A percentile compares a stretch with the other conserved stretches of the same genome.
Evolutionary conservation across 108 stramenopile genomes (phyloP).

Genomic region (Cyclotella kingstonii): DNA sequence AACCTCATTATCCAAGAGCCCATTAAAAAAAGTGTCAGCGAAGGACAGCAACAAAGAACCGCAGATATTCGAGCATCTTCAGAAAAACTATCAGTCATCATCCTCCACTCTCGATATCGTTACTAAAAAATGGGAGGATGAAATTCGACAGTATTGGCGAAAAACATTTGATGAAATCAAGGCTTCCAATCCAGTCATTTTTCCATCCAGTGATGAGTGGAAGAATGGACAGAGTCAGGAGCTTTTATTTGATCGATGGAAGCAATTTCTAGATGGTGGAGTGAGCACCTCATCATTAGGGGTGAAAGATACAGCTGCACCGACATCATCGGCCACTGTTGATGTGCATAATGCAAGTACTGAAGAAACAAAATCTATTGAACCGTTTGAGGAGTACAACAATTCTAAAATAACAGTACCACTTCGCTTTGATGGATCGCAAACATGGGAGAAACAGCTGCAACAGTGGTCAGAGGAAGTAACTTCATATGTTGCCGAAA

Average conservation of each 20-base stretch:
- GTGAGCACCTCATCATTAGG: too few species aligned
- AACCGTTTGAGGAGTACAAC: not conserved
- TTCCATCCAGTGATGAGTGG: slow-evolving; percentile 18
- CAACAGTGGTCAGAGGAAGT: slow-evolving; percentile 81
- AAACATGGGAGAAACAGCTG: slow-evolving; percentile 70
- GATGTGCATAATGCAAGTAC: slow-evolving; percentile 1
- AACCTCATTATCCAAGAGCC: too few species aligned
- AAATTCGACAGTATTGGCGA: slow-evolving; percentile 53
- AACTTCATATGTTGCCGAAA: slow-evolving; percentile 55
- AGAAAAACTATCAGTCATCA: too few species aligned
- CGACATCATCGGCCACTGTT: not conserved
- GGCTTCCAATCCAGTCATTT: slow-evolving; percentile 29
- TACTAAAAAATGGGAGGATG: slow-evolving; percentile 25
- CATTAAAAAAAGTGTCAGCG: too few species aligned
- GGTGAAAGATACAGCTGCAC: too few species aligned
- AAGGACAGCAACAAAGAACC: too few species aligned
- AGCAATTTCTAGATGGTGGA: slow-evolving; percentile 45
- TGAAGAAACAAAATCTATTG: not conserved
- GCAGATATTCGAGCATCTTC: too few species aligned
- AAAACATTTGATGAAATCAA: slow-evolving; percentile 61
- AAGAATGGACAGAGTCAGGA: slow-evolving; percentile 4
- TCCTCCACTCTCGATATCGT: slow-evolving; percentile 21
- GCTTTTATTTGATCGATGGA: slow-evolving; percentile 45
- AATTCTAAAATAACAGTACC: not conserved
- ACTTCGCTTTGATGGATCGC: slow-evolving; percentile 70